phyloP scores from a whole-genome alignment of 169 alveolate species.

The Pseudocohnilembus persalinus region DNA sequence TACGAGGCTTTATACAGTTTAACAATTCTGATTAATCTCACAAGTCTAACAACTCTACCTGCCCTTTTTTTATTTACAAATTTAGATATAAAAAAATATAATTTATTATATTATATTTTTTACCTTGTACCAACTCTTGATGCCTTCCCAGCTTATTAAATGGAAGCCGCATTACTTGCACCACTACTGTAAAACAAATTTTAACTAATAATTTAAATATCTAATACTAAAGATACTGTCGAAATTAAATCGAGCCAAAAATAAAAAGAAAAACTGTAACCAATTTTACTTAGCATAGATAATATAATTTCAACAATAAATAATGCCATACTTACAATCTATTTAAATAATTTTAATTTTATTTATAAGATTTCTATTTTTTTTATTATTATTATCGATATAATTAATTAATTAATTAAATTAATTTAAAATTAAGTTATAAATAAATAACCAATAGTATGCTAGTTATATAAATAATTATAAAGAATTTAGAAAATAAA shows the following conservation, averaged over 20 bases:
- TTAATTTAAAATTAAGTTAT: too few relatives aligned
- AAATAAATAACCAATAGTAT: too few relatives aligned
- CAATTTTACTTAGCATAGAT: constrained; percentile 37
- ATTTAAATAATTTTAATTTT: too few relatives aligned
- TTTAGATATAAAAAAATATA: not conserved
- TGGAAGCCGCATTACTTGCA: constrained; percentile 42
- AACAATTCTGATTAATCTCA: constrained; percentile 60
- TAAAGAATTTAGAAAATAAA: constrained; percentile 37
- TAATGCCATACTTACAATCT: constrained; percentile 33
- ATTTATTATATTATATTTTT: not conserved
- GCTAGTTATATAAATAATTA: too few relatives aligned
- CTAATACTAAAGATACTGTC: constrained; percentile 63
- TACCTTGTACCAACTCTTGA: constrained; percentile 75
- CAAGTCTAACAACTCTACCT: constrained; percentile 50
- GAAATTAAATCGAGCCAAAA: constrained; percentile 79
- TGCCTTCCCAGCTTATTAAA: constrained; percentile 76
- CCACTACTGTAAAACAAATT: constrained; percentile 46
- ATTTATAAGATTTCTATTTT: too few relatives aligned
- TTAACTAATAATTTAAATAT: constrained; percentile 68
- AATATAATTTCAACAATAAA: constrained; percentile 47
- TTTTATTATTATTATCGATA: too few relatives aligned
- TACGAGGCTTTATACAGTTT: constrained; percentile 57
- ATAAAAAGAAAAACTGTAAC: constrained; percentile 58
- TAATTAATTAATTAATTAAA: too few relatives aligned
- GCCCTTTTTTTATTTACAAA: constrained; percentile 32